Percentiles rank a stretch among this genome's conserved stretches.
phyloP scores from a whole-genome alignment of 345 rosid genomes.

The Stellera chamaejasme region DNA sequence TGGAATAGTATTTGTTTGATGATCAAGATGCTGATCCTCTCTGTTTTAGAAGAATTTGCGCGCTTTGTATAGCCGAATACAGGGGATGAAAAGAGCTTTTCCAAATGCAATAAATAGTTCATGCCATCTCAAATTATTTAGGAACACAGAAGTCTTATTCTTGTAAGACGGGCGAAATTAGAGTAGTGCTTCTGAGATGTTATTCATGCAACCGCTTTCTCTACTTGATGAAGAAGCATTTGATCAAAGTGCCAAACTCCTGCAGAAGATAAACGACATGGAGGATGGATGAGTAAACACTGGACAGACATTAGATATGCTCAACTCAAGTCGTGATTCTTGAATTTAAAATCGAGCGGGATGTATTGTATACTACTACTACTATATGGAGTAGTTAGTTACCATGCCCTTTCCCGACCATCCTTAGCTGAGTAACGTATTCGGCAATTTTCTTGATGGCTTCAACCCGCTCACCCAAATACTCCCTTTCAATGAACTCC shows the following conservation, averaged over 20 bases:
- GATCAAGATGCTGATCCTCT: too few relatives aligned
- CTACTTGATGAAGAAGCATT: slow-evolving; percentile 38
- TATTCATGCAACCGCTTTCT: slow-evolving; percentile 21
- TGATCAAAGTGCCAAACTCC: slow-evolving; percentile 95
- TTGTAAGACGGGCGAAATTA: too few relatives aligned
- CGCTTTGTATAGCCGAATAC: too few relatives aligned
- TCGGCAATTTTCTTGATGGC: slow-evolving; percentile 80
- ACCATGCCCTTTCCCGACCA: slow-evolving; percentile 95
- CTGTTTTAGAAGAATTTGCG: too few relatives aligned
- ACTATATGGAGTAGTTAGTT: slow-evolving; percentile 10
- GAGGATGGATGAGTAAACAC: neutral
- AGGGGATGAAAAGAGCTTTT: too few relatives aligned
- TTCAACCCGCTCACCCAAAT: slow-evolving; percentile 75
- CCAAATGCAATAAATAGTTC: too few relatives aligned
- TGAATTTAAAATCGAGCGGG: neutral
- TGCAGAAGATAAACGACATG: slow-evolving; percentile 17
- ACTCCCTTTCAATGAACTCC: slow-evolving; percentile 67
- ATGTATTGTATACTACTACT: too few relatives aligned
- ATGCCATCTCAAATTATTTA: too few relatives aligned
- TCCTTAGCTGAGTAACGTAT: slow-evolving; percentile 75
- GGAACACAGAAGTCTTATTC: too few relatives aligned
- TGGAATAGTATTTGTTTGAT: too few relatives aligned
- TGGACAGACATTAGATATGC: too few relatives aligned
- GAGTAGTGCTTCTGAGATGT: neutral
- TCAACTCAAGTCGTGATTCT: too few relatives aligned